A percentile compares a stretch with the other conserved stretches of the same genome.
phyloP scores from a whole-genome alignment of 108 stramenopile species.

The Nitzschia sp. region DNA sequence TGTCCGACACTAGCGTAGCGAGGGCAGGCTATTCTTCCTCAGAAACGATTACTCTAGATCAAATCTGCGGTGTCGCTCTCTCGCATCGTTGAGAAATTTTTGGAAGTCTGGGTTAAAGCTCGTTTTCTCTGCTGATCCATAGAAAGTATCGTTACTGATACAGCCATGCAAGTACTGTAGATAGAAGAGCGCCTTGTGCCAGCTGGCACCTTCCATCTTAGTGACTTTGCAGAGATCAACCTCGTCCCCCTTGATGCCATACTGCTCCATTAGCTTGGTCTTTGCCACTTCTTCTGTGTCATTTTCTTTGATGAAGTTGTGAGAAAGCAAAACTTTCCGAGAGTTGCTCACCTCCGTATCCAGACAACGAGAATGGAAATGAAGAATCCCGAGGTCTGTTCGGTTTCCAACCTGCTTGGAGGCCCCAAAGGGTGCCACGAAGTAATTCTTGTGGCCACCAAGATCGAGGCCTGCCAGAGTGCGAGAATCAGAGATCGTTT shows the following conservation, averaged over 20 bases:
- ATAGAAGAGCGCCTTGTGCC: constrained; percentile 4
- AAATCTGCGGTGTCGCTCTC: not conserved
- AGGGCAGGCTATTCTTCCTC: too few relatives aligned
- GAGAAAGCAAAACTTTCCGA: not conserved
- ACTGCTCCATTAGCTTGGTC: not conserved
- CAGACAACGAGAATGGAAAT: constrained; percentile 13
- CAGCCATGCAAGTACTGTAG: not conserved
- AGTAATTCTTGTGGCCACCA: constrained; percentile 13
- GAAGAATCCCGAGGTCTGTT: constrained; percentile 9
- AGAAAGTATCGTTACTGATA: not conserved
- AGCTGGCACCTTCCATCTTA: not conserved
- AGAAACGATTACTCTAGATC: too few relatives aligned
- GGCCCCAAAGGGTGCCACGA: not conserved
- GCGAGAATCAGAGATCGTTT: constrained; percentile 3
- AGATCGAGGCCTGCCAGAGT: constrained; percentile 4
- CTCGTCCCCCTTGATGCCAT: not conserved
- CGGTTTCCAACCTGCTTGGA: not conserved
- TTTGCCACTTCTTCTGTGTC: not conserved
- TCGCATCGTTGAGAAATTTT: not conserved
- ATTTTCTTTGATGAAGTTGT: constrained; percentile 3
- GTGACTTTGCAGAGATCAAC: not conserved
- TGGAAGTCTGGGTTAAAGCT: not conserved
- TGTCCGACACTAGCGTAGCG: not conserved
- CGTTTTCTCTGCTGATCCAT: not conserved
- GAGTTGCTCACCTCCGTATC: constrained; percentile 7